Percentiles rank a stretch among this genome's conserved stretches.
phyloP scores from a whole-genome alignment of 768 basidiomycete species.

The Dioszegia crocea region DNA sequence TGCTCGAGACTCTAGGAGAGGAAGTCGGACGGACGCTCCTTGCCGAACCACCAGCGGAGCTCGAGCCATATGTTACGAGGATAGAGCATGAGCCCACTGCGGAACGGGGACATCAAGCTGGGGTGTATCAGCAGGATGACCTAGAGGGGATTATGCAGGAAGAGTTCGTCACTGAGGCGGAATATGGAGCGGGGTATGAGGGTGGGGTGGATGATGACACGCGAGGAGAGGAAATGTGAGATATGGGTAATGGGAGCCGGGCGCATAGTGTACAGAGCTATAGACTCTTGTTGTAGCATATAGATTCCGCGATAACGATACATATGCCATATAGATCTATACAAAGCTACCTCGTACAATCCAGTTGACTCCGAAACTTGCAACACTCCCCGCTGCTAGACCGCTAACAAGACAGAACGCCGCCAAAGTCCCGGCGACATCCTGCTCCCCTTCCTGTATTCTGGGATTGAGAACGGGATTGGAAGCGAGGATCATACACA shows the following conservation, averaged over 20 bases:
- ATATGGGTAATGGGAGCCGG: not conserved
- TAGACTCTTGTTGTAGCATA: not conserved
- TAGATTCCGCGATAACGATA: not conserved
- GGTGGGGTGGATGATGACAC: slow-evolving; percentile 45
- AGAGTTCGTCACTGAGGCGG: slow-evolving; percentile 40
- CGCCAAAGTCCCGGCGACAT: slow-evolving; percentile 75
- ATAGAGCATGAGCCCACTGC: slow-evolving; percentile 7
- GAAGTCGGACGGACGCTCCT: slow-evolving; percentile 52
- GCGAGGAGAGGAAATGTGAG: slow-evolving; percentile 24
- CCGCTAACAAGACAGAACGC: slow-evolving; percentile 75
- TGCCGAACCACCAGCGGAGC: not conserved
- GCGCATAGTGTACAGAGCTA: no score
- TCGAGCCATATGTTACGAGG: slow-evolving; percentile 8
- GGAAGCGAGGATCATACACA: slow-evolving; percentile 77
- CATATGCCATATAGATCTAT: not conserved
- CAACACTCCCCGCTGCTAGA: slow-evolving; percentile 67
- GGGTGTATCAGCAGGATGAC: slow-evolving; percentile 11
- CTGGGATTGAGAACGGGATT: slow-evolving; percentile 74
- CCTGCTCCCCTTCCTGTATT: slow-evolving; percentile 70
- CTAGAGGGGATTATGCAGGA: slow-evolving; percentile 22
- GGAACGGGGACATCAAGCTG: slow-evolving; percentile 10
- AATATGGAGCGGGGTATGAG: slow-evolving; percentile 39
- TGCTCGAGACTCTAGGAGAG: slow-evolving; percentile 55
- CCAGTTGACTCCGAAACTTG: slow-evolving; percentile 67
- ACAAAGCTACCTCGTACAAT: slow-evolving; percentile 16